phyloP scores from a whole-genome alignment of 192 early-diverging fungal genomes.

The Podila epicladia region DNA sequence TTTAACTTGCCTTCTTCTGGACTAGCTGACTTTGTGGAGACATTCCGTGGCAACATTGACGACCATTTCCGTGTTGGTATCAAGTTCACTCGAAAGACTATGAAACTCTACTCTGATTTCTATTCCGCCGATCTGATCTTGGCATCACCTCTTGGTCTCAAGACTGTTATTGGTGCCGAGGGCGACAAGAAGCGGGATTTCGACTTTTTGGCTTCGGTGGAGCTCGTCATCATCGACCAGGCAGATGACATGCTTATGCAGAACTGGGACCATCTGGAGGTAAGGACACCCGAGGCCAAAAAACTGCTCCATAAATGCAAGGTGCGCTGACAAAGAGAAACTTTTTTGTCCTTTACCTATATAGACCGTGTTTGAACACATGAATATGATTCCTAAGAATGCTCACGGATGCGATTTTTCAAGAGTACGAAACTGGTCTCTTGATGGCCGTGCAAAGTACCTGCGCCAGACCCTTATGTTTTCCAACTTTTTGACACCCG shows the following conservation, averaged over 20 bases:
- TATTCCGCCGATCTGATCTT: conserved; percentile 93
- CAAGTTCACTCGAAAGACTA: conserved; percentile 85
- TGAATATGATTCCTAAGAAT: conserved; percentile 91
- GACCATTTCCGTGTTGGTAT: conserved; percentile 95
- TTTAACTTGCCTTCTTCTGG: neutral
- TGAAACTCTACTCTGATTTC: conserved; percentile 90
- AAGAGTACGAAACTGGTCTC: conserved; percentile 82
- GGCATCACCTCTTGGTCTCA: conserved; percentile 91
- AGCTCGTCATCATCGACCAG: conserved; percentile 89
- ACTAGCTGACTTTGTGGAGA: conserved; percentile 78
- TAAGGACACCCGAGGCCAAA: conserved; percentile 16
- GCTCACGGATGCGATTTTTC: conserved; percentile 98
- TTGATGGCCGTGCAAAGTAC: conserved; percentile 88
- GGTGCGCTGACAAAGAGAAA: conserved; percentile 4
- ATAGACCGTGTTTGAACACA: conserved; percentile 81
- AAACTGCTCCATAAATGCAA: neutral
- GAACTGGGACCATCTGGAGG: conserved; percentile 96
- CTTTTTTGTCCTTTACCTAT: conserved; percentile 5
- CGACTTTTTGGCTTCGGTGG: conserved; percentile 95
- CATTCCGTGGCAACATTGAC: conserved; percentile 95
- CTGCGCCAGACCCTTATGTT: conserved; percentile 91
- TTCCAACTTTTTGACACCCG: conserved; percentile 84
- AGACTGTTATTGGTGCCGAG: conserved; percentile 85
- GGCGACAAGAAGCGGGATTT: conserved; percentile 91
- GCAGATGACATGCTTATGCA: conserved; percentile 93